Conservation (phyloP, 164 flowering plant genomes). For the Umbilicus rupestris region DNA sequence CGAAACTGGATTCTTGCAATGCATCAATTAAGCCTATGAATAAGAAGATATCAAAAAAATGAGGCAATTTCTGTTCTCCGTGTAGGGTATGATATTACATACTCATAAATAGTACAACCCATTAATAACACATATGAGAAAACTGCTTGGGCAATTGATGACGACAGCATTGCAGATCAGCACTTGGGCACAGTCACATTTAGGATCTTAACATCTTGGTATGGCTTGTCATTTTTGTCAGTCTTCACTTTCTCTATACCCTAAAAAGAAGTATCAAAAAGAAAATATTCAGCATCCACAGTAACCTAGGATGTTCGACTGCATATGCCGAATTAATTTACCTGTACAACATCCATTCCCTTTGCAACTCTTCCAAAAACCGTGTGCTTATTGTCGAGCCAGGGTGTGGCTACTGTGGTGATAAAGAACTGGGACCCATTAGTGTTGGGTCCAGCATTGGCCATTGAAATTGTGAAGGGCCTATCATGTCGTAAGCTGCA, state of each 20-base stretch:
- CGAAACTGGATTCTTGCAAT: no score
- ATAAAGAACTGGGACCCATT: constrained; percentile 98
- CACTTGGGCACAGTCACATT: constrained; percentile 92
- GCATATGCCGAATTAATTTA: constrained; percentile 15
- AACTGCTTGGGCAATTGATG: not conserved
- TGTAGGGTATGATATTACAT: no score
- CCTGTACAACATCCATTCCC: constrained; percentile 99
- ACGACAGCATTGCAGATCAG: constrained; percentile 9
- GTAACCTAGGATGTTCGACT: not conserved
- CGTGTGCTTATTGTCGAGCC: constrained; percentile 97
- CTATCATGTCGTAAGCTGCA: constrained; percentile 94
- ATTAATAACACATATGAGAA: not conserved
- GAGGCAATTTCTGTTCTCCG: no score
- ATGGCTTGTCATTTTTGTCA: constrained; percentile 77
- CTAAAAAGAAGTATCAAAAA: constrained; percentile 24
- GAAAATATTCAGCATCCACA: not conserved
- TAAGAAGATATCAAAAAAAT: no score
- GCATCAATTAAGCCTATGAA: no score
- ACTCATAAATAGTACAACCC: not conserved
- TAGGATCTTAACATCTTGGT: constrained; percentile 87
- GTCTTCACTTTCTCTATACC: constrained; percentile 95
- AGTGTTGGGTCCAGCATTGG: constrained; percentile 95
- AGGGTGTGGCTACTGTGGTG: constrained; percentile 96
- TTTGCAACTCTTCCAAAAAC: constrained; percentile 92
- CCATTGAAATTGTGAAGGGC: constrained; percentile 97